Base-by-base conservation (phyloP, 805 yeast species). In the Yarrowia phangngaensis region DNA sequence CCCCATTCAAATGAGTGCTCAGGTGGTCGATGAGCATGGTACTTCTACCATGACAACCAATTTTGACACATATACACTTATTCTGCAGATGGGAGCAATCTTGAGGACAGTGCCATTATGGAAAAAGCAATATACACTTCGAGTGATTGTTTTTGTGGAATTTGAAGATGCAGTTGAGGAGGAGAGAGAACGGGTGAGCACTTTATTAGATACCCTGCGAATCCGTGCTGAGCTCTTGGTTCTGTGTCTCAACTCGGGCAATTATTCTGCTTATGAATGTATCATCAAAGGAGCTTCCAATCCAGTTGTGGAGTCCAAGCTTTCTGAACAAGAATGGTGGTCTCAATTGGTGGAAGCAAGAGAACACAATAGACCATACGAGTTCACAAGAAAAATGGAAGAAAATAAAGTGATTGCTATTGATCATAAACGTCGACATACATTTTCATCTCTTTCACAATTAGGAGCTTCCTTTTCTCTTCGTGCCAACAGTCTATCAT, bases 1-100 rank as follows among this genome's bases (percentile, higher is more conserved):
- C 63, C 98, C 99, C 0, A 89, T 92, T 56, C 98, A 92, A 60
- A 92, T 92, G 97, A 81, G 94, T 3, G 90, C 95, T 0, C 79
- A 80, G 32, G 77, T 86, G 45, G 72, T 78, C 35, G 78, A 81
- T 50, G 75, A 74, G 17, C 73, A 77, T 46, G 89, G 89, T 4
- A 76, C 76, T 49, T 77, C 82, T 13, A 80, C 84, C 1, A 61
- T 82, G 52, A 84, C 95, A 0, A 88, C 95, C 3, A 92, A 92
- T 60, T 88, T 92, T 61, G 99, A 92, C 64, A 92, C 99, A 0
- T 92, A 89, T 60, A 90, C 97, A 0, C 72, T 92, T 59, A 92
- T 92, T 55, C 68, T 94, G 52, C 99, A 92, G 60, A 70, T 92
- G 51, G 98, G 97, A 3, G 95, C 95, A 1, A 90, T 92, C 56